A percentile compares a stretch with the other conserved stretches of the same genome.
Conservation (phyloP, 192 early-diverging fungal species). For the Podila epigama region DNA sequence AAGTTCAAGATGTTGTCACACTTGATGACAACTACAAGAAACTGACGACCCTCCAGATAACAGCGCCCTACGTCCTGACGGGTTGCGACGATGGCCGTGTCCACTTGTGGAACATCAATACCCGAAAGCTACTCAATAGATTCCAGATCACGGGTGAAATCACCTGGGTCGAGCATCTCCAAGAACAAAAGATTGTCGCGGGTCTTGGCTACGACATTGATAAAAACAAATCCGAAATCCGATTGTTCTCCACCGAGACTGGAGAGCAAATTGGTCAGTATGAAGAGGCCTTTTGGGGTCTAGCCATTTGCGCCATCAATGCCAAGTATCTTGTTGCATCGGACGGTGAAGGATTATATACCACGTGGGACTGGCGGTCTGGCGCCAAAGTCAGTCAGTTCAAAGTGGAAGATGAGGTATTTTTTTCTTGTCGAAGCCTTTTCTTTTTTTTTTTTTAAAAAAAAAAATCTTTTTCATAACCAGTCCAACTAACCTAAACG, state of each 20-base stretch:
- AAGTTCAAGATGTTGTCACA: conserved; percentile 40
- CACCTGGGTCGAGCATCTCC: conserved; percentile 45
- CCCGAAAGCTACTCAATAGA: conserved; percentile 17
- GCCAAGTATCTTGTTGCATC: conserved; percentile 23
- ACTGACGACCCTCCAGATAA: conserved; percentile 40
- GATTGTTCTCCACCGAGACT: conserved; percentile 41
- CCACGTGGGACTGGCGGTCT: conserved; percentile 35
- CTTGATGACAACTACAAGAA: conserved; percentile 42
- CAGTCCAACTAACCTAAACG: background rate
- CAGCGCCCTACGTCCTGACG: conserved; percentile 37
- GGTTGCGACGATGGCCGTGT: conserved; percentile 36
- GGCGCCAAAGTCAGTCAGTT: conserved; percentile 38
- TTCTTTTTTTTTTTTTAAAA: background rate
- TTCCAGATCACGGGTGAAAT: conserved; percentile 44
- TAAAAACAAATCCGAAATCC: conserved; percentile 30
- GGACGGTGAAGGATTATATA: conserved; percentile 33
- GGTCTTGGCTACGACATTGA: conserved; percentile 40
- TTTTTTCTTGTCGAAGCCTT: background rate
- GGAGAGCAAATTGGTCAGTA: conserved; percentile 36
- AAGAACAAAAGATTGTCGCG: conserved; percentile 35
- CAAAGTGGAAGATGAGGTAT: conserved; percentile 29
- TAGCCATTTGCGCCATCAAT: conserved; percentile 46
- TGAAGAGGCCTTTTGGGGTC: conserved; percentile 39
- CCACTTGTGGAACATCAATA: conserved; percentile 43
- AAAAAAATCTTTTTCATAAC: background rate